These are phyloP conservation scores for Potentilla sterilis DNA, from an alignment of 306 rosid genomes.

Conservation along the genomic window DNA sequence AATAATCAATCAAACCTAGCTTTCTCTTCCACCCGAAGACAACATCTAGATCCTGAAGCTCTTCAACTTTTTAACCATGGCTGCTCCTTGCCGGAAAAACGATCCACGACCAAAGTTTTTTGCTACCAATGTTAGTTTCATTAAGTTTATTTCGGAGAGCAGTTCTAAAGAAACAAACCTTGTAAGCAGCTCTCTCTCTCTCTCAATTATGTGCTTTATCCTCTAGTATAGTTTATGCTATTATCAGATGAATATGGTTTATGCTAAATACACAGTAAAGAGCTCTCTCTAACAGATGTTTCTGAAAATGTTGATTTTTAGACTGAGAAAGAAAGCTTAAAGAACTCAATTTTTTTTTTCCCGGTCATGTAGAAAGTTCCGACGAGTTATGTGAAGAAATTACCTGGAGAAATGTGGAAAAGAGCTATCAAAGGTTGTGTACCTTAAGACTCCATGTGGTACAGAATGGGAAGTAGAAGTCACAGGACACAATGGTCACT, in stretches of 20 bases:
- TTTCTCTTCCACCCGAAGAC: neutral
- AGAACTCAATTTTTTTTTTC: no score
- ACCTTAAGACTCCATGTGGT: slow-evolving; percentile 4
- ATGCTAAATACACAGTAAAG: no score
- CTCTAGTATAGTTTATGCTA: no score
- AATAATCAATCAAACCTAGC: no score
- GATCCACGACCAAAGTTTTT: neutral
- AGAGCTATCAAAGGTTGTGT: neutral
- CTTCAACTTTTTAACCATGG: neutral
- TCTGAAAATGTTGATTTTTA: no score
- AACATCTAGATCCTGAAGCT: neutral
- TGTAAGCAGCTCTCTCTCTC: neutral
- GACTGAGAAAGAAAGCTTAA: no score
- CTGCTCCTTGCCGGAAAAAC: neutral
- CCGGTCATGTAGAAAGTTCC: slow-evolving; percentile 4
- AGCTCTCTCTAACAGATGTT: no score
- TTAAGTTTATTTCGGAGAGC: neutral
- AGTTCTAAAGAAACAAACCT: neutral
- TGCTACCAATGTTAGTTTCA: neutral
- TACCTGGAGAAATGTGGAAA: neutral
- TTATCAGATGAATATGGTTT: no score
- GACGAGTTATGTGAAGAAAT: neutral
- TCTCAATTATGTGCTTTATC: no score
- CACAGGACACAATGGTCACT: neutral
- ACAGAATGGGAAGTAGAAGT: slow-evolving; percentile 13